Evolutionary conservation across 2,329 filamentous ascomycete genomes (phyloP), one percentile per base, ranked within the genome.

Genomic region (Colletotrichum limetticola): DNA sequence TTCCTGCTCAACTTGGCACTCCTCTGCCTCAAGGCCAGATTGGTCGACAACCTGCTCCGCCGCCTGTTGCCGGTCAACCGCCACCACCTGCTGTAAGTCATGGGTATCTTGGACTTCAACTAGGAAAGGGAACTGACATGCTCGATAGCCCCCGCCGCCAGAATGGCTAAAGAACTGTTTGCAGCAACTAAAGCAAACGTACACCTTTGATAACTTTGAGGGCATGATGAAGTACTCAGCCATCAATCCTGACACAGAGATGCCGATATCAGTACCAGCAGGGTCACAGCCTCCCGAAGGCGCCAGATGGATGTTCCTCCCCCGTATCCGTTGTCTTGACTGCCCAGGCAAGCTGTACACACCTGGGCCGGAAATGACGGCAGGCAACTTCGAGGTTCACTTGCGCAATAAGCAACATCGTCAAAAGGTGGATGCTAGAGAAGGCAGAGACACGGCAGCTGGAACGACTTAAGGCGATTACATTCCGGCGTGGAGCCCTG

Each of bases 321-420:
- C 97, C 9, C 89, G 97, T 63, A 98, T 99, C 75, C 90, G 94
- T 71, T 99, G 97, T 81, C 90, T 93, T 59, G 97, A 99, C 82
- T 98, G 97, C 80, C 94, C 95, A 0, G 95, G 94, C 35, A 98
- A 98, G 82, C 86, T 98, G 12, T 99, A 99, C 82, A 98, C 95
- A 0, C 94, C 95, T 0, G 94, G 95, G 0, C 95, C 95, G 0
- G 94, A 93, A 28, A 93, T 90, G 80, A 95, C 95, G 2, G 94
- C 96, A 5, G 92, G 92, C 58, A 97, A 98, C 79, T 99, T 99
- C 75, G 94, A 98, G 83, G 91, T 97, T 1, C 97, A 99, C 84
- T 86, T 98, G 61, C 94, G 92, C 82, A 98, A 98, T 82, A 90
- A 93, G 56, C 86, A 89, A 65, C 97, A 99, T 82, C 90, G 92